A percentile compares a stretch with the other conserved stretches of the same genome.
Evolutionary conservation across 2,329 filamentous ascomycete species (phyloP).

Genomic region (Chaetomiaceae sp.): DNA sequence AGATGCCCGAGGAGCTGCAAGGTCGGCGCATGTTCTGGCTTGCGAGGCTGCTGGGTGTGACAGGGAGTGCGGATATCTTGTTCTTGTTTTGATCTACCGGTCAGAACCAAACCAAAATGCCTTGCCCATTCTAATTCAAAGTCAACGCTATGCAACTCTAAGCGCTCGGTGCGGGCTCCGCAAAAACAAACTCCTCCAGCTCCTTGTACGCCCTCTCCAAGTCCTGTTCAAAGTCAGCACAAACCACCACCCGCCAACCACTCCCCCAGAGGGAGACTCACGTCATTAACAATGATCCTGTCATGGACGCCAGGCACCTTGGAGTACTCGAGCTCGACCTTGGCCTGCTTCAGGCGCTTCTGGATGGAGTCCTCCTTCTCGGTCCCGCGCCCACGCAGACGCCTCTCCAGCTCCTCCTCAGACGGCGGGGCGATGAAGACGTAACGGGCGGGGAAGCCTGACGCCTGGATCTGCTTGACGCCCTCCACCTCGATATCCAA

Average conservation of each 20-base stretch:
- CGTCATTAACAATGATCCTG: slow-evolving; percentile 34
- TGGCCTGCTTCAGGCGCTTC: slow-evolving; percentile 67
- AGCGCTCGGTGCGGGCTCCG: background rate
- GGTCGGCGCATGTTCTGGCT: too few species aligned
- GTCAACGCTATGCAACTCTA: background rate
- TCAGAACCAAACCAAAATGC: background rate
- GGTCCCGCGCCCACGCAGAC: slow-evolving; percentile 71
- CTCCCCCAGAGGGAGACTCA: background rate
- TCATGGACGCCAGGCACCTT: slow-evolving; percentile 58
- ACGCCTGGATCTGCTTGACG: slow-evolving; percentile 86
- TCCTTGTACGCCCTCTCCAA: slow-evolving; percentile 28
- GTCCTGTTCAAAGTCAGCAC: slow-evolving; percentile 15
- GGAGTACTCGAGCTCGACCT: slow-evolving; percentile 69
- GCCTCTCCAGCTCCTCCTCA: slow-evolving; percentile 66
- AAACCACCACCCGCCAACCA: background rate
- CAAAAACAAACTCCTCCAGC: slow-evolving; percentile 27
- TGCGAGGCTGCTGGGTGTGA: too few species aligned
- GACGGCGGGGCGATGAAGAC: slow-evolving; percentile 81
- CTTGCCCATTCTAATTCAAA: slow-evolving; percentile 2
- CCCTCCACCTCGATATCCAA: slow-evolving; percentile 98
- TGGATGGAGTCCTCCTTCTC: slow-evolving; percentile 68
- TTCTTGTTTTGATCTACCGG: too few species aligned
- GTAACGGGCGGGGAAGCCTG: slow-evolving; percentile 70
- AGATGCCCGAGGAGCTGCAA: slow-evolving; percentile 2
- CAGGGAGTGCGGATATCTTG: too few species aligned